These are phyloP conservation scores for Leucoagaricus sp. DNA, from an alignment of 1,284 basidiomycete species.

Conservation along the genomic window DNA sequence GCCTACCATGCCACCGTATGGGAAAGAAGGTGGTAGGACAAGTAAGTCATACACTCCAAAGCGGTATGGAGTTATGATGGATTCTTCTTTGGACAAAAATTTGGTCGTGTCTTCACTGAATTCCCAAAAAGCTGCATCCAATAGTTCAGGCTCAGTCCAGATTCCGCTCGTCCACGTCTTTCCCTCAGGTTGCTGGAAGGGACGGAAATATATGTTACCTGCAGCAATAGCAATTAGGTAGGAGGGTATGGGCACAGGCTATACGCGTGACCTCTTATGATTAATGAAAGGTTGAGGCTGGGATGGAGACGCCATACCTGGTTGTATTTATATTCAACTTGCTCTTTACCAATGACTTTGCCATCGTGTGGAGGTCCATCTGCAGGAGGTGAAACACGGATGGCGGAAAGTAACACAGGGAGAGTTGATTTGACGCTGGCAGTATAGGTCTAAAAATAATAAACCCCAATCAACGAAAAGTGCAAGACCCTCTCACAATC, in stretches of 20 bases:
- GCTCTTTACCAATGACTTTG: slow-evolving; percentile 69
- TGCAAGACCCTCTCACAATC: slow-evolving; percentile 50
- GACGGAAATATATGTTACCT: slow-evolving; percentile 78
- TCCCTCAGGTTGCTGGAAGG: slow-evolving; percentile 61
- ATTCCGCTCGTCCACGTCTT: slow-evolving; percentile 81
- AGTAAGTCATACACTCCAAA: slow-evolving; percentile 93
- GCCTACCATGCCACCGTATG: slow-evolving; percentile 84
- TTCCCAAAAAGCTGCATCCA: slow-evolving; percentile 85
- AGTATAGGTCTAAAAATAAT: slow-evolving; percentile 62
- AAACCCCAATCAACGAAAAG: slow-evolving; percentile 13
- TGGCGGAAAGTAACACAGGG: slow-evolving; percentile 83
- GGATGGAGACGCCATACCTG: slow-evolving; percentile 49
- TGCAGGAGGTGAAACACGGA: slow-evolving; percentile 74
- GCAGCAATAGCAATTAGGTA: slow-evolving; percentile 89
- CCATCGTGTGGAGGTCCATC: slow-evolving; percentile 66
- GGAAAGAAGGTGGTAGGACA: slow-evolving; percentile 93
- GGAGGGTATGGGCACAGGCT: slow-evolving; percentile 84
- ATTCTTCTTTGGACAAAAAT: slow-evolving; percentile 79
- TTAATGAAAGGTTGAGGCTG: neutral
- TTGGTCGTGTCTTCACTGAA: slow-evolving; percentile 85
- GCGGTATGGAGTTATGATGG: slow-evolving; percentile 72
- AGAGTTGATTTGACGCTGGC: slow-evolving; percentile 76
- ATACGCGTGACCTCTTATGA: neutral
- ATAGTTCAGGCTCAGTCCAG: slow-evolving; percentile 87
- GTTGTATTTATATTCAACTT: slow-evolving; percentile 65